Evolutionary conservation across 1,139 yeast species (phyloP).

Genomic region (Arxiozyma slooffiae): DNA sequence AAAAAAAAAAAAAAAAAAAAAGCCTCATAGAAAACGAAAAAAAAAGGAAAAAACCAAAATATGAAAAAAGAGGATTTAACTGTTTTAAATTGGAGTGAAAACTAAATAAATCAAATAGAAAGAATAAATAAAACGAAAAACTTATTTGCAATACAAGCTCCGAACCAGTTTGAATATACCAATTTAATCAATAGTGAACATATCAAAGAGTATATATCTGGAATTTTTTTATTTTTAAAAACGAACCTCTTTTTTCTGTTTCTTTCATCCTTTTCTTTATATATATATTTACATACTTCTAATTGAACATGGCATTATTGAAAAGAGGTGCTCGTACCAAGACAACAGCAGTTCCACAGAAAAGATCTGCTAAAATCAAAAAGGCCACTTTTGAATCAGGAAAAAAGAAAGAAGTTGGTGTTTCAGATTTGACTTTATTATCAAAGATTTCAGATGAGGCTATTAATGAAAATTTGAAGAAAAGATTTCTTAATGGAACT

Average conservation of each 20-base stretch:
- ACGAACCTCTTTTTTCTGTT: not conserved
- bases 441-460: conserved; percentile 86
- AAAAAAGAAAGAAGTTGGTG: conserved; percentile 94
- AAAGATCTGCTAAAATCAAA: conserved; percentile 51
- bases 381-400: conserved; percentile 86
- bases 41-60: not conserved
- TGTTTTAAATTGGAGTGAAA: no score
- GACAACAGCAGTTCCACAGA: conserved; percentile 42
- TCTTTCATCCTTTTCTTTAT: not conserved
- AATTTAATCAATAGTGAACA: not conserved
- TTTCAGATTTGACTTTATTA: conserved; percentile 81
- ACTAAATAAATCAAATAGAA: not conserved
- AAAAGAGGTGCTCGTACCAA: conserved; percentile 65
- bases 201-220: no score
- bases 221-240: no score
- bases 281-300: not conserved
- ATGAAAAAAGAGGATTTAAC: not conserved
- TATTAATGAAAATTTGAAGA: conserved; percentile 83
- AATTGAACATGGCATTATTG: conserved; percentile 55
- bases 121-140: no score
- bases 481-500: conserved; percentile 78
- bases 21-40: not conserved
- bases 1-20: no score
- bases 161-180: not conserved
- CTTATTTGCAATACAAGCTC: not conserved